These are phyloP conservation scores for Neurospora intermedia DNA, from an alignment of 495 filamentous ascomycete genomes.

Conservation along the genomic window DNA sequence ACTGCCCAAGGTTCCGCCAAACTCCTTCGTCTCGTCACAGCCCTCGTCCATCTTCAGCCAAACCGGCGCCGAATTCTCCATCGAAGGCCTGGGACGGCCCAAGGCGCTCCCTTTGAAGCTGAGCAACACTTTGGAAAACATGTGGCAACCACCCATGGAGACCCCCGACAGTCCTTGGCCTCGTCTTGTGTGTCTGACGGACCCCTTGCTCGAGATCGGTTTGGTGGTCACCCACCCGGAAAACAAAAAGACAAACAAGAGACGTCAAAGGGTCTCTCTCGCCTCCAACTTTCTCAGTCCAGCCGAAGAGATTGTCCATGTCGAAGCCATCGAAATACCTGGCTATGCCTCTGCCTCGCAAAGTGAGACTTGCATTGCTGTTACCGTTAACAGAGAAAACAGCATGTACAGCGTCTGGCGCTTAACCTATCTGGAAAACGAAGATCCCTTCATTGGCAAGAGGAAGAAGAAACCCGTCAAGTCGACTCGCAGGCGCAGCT, in stretches of 20 bases:
- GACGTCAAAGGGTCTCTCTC: constrained; percentile 10
- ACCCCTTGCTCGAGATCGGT: constrained; percentile 80
- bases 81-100: constrained; percentile 39
- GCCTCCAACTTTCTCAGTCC: constrained; percentile 43
- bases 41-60: constrained; percentile 29
- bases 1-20: constrained; percentile 54
- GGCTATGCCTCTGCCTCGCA: constrained; percentile 2
- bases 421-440: constrained; percentile 53
- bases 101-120: constrained; percentile 35
- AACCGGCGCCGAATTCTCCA: constrained; percentile 41
- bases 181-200: constrained; percentile 71
- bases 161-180: constrained; percentile 53
- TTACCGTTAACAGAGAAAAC: constrained; percentile 67
- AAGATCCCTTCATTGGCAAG: constrained; percentile 41
- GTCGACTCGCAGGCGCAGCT: constrained; percentile 66
- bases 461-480: constrained; percentile 36
- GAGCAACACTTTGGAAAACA: constrained; percentile 34
- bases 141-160: constrained; percentile 37
- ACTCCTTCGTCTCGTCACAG: constrained; percentile 67
- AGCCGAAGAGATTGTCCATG: constrained; percentile 70
- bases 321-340: constrained; percentile 31
- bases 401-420: constrained; percentile 72
- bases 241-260: constrained; percentile 12
- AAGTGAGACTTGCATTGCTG: constrained; percentile 55
- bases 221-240: constrained; percentile 54